Evolutionary conservation across 805 yeast species (phyloP), one percentile per base, ranked within the genome.

Genomic region (Wickerhamiella brachini): DNA sequence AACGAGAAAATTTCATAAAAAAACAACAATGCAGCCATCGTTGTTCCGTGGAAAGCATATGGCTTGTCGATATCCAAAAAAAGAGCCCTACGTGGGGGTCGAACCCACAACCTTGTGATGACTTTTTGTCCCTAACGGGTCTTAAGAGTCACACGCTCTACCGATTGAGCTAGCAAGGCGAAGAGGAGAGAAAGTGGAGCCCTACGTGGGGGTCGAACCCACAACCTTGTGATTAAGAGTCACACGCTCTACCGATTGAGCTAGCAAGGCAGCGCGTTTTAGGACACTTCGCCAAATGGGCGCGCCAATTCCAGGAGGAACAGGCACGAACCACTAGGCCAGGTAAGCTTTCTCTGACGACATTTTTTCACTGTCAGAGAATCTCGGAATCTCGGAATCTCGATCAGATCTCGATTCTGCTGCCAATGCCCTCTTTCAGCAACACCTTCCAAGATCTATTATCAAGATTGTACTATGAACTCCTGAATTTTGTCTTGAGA

Each of bases 141-240:
- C 41, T 37, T 37, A 58, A 58, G 61, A 58, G 61, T 58, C 61
- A 58, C 58, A 58, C 59, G 61, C 61, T 58, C 61, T 58, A 57
- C 61, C 61, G 59, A 58, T 58, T 58, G 61, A 58, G 61, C 61
- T 58, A 58, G 61, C 61, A 51, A 58, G 61, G 61, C 61, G 15
- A 4, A 46, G 46, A 15, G 15, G 34, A 23, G 54, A 53, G 26
- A 37, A 37, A 37, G 20, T 37, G 43, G 45, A 57, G 61, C 61
- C 61, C 61, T 47, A 58, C 61, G 61, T 53, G 61, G 61, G 61
- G 61, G 56, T 57, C 61, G 61, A 58, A 58, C 61, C 61, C 61
- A 53, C 61, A 57, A 58, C 61, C 61, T 57, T 58, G 58, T 58
- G 61, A 58, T 43, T 57, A 57, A 57, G 61, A 57, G 61, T 57